Conservation (phyloP, 1,284 basidiomycete genomes). For the Phylloboletellus chloephorus region DNA sequence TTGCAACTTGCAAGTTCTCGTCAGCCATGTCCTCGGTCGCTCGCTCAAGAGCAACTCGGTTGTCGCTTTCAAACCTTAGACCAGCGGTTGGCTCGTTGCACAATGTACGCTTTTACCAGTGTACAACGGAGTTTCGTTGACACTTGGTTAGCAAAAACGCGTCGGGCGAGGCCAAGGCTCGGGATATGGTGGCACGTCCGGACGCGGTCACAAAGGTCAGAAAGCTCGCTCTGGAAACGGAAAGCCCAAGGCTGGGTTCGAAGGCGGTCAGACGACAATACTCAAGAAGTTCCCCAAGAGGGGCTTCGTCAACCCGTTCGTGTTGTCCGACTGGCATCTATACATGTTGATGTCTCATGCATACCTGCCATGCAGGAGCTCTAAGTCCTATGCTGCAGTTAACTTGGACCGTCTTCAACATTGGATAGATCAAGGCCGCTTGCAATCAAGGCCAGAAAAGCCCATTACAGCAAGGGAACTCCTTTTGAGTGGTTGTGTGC, state of each 20-base stretch:
- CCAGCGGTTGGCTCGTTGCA: constrained; percentile 61
- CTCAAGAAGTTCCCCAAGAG: constrained; percentile 90
- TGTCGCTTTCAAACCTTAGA: constrained; percentile 58
- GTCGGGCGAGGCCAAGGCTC: constrained; percentile 91
- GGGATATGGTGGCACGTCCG: constrained; percentile 86
- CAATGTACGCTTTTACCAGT: constrained; percentile 37
- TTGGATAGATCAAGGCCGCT: constrained; percentile 84
- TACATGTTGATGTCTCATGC: constrained; percentile 1
- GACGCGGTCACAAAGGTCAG: constrained; percentile 94
- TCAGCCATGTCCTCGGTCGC: constrained; percentile 30
- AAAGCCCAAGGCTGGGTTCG: constrained; percentile 76
- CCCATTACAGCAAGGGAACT: constrained; percentile 90
- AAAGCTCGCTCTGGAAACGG: constrained; percentile 90
- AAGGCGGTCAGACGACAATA: constrained; percentile 95
- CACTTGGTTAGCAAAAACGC: constrained; percentile 71
- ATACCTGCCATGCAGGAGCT: constrained; percentile 44
- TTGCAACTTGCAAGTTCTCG: neutral
- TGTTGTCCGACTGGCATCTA: constrained; percentile 17
- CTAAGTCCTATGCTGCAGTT: constrained; percentile 74
- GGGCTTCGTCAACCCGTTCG: constrained; percentile 90
- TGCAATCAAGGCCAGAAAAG: constrained; percentile 71
- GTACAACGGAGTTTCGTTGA: neutral
- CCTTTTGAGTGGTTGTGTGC: constrained; percentile 80
- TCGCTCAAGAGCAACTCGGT: constrained; percentile 32
- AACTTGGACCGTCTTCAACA: constrained; percentile 86